Percentiles rank a stretch among this genome's conserved stretches.
Evolutionary conservation across 176 grass and related monocot species (phyloP).

Genomic region (Phoenix roebelenii): DNA sequence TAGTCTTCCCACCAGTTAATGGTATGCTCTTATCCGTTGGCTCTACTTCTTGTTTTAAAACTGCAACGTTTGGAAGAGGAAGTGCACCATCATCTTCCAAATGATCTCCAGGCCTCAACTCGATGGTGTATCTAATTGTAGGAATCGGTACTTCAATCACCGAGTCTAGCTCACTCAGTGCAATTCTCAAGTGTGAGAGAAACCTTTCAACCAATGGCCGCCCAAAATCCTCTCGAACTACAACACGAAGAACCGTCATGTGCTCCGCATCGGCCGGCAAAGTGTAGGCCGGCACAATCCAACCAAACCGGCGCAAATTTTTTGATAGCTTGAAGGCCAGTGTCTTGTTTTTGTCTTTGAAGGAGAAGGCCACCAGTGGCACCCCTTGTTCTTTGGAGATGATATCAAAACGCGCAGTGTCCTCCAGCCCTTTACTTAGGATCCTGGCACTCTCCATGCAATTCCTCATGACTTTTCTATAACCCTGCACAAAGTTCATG

Average conservation of each 20-base stretch:
- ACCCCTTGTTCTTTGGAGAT: constrained; percentile 79
- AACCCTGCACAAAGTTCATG: constrained; percentile 33
- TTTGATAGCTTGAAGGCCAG: constrained; percentile 46
- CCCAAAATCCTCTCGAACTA: constrained; percentile 40
- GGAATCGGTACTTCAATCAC: constrained; percentile 24
- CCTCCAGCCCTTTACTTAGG: constrained; percentile 41
- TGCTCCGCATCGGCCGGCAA: constrained; percentile 66
- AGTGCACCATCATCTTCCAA: constrained; percentile 9
- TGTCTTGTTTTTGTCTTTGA: constrained; percentile 27
- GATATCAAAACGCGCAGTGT: constrained; percentile 41
- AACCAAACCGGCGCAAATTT: constrained; percentile 48
- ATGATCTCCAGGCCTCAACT: constrained; percentile 22
- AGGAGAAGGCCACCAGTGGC: constrained; percentile 79
- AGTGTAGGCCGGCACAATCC: constrained; percentile 89
- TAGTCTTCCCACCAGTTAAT: constrained; percentile 52
- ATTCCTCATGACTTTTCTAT: constrained; percentile 73
- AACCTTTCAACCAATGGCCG: constrained; percentile 46
- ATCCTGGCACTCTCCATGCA: constrained; percentile 69
- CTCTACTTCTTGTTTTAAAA: constrained; percentile 37
- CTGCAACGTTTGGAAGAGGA: constrained; percentile 17
- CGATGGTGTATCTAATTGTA: constrained; percentile 38
- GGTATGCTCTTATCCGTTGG: constrained; percentile 29
- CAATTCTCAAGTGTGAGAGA: constrained; percentile 40
- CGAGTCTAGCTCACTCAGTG: constrained; percentile 36
- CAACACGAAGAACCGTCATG: constrained; percentile 45